Evolutionary conservation across 768 basidiomycete species (phyloP), one percentile per base, ranked within the genome.

Genomic region (Termitomyces sp.): DNA sequence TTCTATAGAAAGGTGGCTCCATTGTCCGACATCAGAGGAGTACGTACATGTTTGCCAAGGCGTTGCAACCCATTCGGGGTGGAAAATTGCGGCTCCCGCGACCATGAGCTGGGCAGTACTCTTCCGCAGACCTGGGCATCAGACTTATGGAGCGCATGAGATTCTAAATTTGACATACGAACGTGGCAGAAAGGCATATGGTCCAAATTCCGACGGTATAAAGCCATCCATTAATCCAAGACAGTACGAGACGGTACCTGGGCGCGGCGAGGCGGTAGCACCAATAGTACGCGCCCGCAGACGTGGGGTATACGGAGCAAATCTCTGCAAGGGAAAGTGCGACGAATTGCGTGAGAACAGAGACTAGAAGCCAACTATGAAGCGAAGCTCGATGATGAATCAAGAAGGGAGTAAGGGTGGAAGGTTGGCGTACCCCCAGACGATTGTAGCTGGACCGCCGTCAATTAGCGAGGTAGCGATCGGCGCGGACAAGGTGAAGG

Each of bases 201-300:
- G 84, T 89, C 86, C 87, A 89, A 15, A 87, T 84, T 28, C 88
- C 88, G 33, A 87, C 85, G 66, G 87, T 75, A 1, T 83, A 85
- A 16, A 89, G 72, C 88, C 88, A 90, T 7, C 88, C 87, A 59
- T 85, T 84, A 50, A 89, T 82, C 83, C 87, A 89, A 16, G 83
- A 85, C 2, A 81, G 71, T 9, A 87, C 65, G 7, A 86, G 71
- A 56, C 82, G 76, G 59, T 77, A 79, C 53, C 74, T 76, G 0
- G 85, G 81, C 3, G 85, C 78, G 0, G 84, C 81, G 9, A 89
- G 75, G 51, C 83, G 80, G 65, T 84, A 88, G 49, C 83, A 82
- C 87, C 87, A 89, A 65, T 89, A 87, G 64, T 85, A 86, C 1
- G 85, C 81, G 16, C 85, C 85, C 0, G 84, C 84, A 0, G 84